These are phyloP conservation scores for Lyophyllum semitale DNA, from an alignment of 768 basidiomycete species.

Conservation along the genomic window DNA sequence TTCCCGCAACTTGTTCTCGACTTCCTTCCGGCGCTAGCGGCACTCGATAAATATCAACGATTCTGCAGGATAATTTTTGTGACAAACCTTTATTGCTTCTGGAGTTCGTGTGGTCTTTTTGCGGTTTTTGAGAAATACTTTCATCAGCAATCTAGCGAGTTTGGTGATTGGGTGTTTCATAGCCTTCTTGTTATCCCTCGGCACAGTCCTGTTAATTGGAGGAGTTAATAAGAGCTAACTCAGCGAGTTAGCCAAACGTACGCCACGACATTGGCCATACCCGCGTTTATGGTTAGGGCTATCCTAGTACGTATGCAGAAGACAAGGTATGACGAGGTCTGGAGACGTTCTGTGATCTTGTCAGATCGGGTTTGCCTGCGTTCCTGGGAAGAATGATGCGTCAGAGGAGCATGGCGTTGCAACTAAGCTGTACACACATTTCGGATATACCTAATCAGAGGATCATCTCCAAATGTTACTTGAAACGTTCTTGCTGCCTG, in stretches of 20 bases:
- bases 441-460: constrained; percentile 20
- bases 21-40: constrained; percentile 21
- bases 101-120: neutral
- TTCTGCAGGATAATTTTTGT: neutral
- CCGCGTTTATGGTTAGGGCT: constrained; percentile 24
- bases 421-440: constrained; percentile 5
- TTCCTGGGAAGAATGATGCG: neutral
- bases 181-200: neutral
- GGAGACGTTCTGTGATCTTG: constrained; percentile 1
- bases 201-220: neutral
- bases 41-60: neutral
- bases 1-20: constrained; percentile 21
- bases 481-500: constrained; percentile 22
- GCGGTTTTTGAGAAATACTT: neutral
- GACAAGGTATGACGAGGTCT: constrained; percentile 4
- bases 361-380: neutral
- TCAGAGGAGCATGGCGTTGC: neutral
- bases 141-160: neutral
- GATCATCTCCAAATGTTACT: constrained; percentile 17
- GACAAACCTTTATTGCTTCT: constrained; percentile 3
- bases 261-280: constrained; percentile 24
- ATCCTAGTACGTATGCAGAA: constrained; percentile 23
- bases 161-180: neutral
- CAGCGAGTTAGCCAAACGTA: constrained; percentile 5
- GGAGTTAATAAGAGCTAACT: neutral